Percentiles rank a stretch among this genome's conserved stretches.
These are phyloP conservation scores for Solanum appendiculatum DNA, from an alignment of 257 asterid species.

Conservation along the genomic window DNA sequence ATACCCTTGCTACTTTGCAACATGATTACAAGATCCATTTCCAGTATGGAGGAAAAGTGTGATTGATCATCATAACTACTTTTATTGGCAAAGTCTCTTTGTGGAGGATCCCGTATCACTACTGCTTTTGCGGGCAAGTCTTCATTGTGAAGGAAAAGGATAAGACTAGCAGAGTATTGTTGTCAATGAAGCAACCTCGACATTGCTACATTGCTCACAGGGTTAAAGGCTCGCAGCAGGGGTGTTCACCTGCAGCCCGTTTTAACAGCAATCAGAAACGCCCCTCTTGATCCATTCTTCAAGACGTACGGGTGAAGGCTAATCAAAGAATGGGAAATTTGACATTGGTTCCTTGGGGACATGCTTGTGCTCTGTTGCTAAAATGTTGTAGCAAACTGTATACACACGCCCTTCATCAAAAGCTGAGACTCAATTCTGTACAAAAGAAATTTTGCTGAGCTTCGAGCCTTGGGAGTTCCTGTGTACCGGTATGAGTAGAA, in stretches of 20 bases:
- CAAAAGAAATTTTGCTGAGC: neutral
- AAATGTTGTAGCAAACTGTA: neutral
- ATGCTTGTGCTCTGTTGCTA: neutral
- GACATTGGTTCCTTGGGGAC: neutral
- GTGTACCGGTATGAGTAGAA: neutral
- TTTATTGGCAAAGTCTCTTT: neutral
- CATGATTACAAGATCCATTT: conserved; percentile 72
- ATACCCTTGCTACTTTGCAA: conserved; percentile 49
- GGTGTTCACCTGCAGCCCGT: neutral
- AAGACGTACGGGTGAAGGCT: neutral
- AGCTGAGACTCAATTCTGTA: neutral
- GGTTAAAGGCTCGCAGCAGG: neutral
- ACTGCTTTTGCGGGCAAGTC: neutral
- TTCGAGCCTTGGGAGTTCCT: neutral
- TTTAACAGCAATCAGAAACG: neutral
- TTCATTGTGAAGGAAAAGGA: neutral
- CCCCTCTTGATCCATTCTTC: neutral
- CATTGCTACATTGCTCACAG: neutral
- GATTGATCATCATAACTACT: conserved; percentile 8
- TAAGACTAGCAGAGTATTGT: neutral
- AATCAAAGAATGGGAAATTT: neutral
- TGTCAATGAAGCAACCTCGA: neutral
- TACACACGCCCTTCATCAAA: neutral
- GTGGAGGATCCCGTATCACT: neutral
- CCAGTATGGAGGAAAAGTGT: conserved; percentile 83